These are phyloP conservation scores for Aureobasidium sp. DNA, from an alignment of 2,329 filamentous ascomycete genomes.

Conservation along the genomic window DNA sequence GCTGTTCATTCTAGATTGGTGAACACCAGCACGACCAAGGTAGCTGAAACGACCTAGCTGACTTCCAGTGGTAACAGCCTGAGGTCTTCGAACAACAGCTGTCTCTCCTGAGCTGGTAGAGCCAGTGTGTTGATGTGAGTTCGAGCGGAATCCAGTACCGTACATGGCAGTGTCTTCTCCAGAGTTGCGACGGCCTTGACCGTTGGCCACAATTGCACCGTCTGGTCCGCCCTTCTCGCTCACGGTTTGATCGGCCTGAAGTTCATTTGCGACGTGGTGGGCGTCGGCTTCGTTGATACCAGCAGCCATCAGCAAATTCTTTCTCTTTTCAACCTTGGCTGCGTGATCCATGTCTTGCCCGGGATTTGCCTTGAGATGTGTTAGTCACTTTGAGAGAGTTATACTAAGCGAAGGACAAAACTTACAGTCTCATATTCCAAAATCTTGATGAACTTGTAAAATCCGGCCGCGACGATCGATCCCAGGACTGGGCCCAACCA, in stretches of 20 bases:
- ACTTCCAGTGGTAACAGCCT: slow-evolving; percentile 13
- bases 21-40: not conserved
- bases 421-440: slow-evolving; percentile 24
- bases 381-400: not conserved
- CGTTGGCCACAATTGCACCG: slow-evolving; percentile 13
- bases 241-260: slow-evolving; percentile 4
- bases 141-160: slow-evolving; percentile 15
- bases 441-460: slow-evolving; percentile 27
- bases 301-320: slow-evolving; percentile 16
- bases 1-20: not conserved
- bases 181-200: slow-evolving; percentile 12
- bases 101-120: slow-evolving; percentile 14
- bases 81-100: slow-evolving; percentile 9
- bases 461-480: slow-evolving; percentile 23
- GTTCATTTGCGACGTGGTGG: slow-evolving; percentile 14
- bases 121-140: slow-evolving; percentile 6
- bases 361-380: slow-evolving; percentile 19
- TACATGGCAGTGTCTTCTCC: slow-evolving; percentile 14
- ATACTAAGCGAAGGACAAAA: not conserved
- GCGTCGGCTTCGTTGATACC: slow-evolving; percentile 18
- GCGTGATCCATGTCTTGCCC: slow-evolving; percentile 20
- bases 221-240: slow-evolving; percentile 7
- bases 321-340: slow-evolving; percentile 14
- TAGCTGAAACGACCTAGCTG: slow-evolving; percentile 14
- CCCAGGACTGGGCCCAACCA: slow-evolving; percentile 25